Evolutionary conservation across 495 filamentous ascomycete genomes (phyloP), one percentile per base, ranked within the genome.

Genomic region (Neurospora sp.): DNA sequence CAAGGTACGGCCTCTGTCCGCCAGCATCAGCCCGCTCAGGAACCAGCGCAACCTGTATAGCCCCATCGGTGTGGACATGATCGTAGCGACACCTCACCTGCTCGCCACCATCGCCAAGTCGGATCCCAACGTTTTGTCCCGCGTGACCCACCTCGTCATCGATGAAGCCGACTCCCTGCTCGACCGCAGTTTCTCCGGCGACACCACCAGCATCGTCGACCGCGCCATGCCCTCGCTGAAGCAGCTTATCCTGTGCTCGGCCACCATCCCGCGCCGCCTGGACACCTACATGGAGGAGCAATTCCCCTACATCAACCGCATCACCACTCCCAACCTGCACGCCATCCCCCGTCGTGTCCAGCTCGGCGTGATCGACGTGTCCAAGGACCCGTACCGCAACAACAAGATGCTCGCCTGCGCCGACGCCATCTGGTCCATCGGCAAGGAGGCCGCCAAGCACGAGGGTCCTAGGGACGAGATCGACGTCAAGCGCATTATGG

Each of bases 131-230:
- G 88, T 98, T 74, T 89, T 99, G 40, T 93, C 91, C 38, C 91
- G 93, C 62, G 95, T 98, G 71, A 90, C 85, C 41, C 92, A 98
- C 81, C 88, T 99, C 20, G 87, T 98, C 71, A 86, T 96, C 71
- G 96, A 99, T 79, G 96, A 99, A 82, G 96, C 96, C 35, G 96
- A 99, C 82, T 97, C 94, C 14, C 89, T 99, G 14, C 88, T 98
- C 78, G 96, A 99, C 81, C 92, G 94, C 71, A 93, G 93, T 39
- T 99, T 99, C 85, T 83, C 90, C 3, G 91, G 93, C 2, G 90
- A 90, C 38, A 98, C 96, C 1, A 91, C 89, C 16, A 87, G 88
- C 69, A 91, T 98, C 74, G 87, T 98, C 74, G 91, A 95, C 78
- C 90, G 92, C 75, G 86, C 88, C 4, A 85, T 89, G 3, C 91